Conservation (phyloP, 495 filamentous ascomycete species). For the Xylaria bambusicola region DNA sequence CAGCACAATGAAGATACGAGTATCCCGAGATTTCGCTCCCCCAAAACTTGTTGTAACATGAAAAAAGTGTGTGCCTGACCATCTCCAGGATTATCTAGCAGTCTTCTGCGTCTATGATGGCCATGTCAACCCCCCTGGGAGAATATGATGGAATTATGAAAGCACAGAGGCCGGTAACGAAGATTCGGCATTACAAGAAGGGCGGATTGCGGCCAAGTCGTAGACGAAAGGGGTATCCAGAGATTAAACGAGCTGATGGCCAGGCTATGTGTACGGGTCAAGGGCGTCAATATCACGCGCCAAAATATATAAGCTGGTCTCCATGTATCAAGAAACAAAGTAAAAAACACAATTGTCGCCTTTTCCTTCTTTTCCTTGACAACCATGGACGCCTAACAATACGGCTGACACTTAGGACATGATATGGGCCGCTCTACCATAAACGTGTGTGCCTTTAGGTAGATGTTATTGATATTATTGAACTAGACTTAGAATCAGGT, state of each 20-base stretch:
- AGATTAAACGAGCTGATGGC: slow-evolving; percentile 1
- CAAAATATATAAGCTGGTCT: slow-evolving; percentile 1
- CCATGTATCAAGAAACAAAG: slow-evolving; percentile 8
- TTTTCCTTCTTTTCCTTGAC: slow-evolving; percentile 4
- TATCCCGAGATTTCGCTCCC: not conserved
- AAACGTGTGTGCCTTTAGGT: not conserved
- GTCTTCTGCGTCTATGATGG: slow-evolving; percentile 14
- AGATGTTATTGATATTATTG: not conserved
- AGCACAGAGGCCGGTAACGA: not conserved
- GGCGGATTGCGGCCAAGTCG: slow-evolving; percentile 12
- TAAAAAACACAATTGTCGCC: slow-evolving; percentile 4
- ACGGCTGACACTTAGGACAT: not conserved
- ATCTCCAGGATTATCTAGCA: slow-evolving; percentile 5
- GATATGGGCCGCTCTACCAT: not conserved
- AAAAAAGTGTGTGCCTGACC: slow-evolving; percentile 12
- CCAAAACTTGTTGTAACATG: slow-evolving; percentile 5
- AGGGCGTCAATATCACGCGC: not conserved
- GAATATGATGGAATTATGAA: slow-evolving; percentile 11
- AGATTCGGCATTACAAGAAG: slow-evolving; percentile 15
- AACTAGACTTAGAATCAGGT: not conserved
- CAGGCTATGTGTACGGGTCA: slow-evolving; percentile 1
- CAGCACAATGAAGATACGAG: not conserved
- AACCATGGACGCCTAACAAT: slow-evolving; percentile 6
- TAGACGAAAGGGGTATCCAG: slow-evolving; percentile 17
- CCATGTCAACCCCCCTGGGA: not conserved